Evolutionary conservation across 2,329 filamentous ascomycete genomes (phyloP).

Genomic region (Lachnellula arida): DNA sequence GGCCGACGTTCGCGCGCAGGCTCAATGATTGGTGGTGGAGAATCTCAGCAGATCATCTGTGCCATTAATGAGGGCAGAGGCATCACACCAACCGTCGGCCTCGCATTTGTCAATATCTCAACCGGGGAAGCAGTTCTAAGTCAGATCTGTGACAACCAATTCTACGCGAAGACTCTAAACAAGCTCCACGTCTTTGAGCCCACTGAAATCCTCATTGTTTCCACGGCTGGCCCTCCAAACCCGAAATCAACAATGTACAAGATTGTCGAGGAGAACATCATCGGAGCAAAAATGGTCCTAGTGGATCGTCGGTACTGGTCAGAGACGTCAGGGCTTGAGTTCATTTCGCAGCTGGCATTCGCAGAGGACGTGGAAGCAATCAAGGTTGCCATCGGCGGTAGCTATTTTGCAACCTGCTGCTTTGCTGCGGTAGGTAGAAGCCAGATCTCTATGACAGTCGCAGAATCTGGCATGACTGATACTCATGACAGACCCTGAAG

Average conservation of each 20-base stretch:
- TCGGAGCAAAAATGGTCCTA: constrained; percentile 55
- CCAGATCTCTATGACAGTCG: neutral
- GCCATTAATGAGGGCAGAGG: constrained; percentile 85
- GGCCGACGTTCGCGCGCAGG: constrained; percentile 26
- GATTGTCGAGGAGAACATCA: constrained; percentile 68
- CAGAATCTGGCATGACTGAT: constrained; percentile 2
- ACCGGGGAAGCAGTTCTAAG: constrained; percentile 81
- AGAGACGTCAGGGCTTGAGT: constrained; percentile 70
- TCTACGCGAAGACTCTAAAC: constrained; percentile 82
- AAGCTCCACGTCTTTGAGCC: constrained; percentile 80
- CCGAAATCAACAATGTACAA: constrained; percentile 68
- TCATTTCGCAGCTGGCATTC: constrained; percentile 75
- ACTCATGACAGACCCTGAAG: constrained; percentile 60
- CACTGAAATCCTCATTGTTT: constrained; percentile 72
- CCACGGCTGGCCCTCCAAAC: constrained; percentile 60
- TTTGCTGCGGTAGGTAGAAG: constrained; percentile 68
- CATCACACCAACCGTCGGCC: constrained; percentile 74
- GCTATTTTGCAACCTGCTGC: constrained; percentile 79
- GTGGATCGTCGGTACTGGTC: constrained; percentile 81
- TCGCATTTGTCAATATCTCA: constrained; percentile 82
- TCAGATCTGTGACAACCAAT: constrained; percentile 90
- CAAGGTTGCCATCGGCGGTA: constrained; percentile 73
- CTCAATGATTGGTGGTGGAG: constrained; percentile 38
- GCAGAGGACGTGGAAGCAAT: constrained; percentile 74
- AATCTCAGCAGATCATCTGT: constrained; percentile 73